These are phyloP conservation scores for Pyricularia grisea DNA, from an alignment of 2,329 filamentous ascomycete genomes.

Conservation along the genomic window DNA sequence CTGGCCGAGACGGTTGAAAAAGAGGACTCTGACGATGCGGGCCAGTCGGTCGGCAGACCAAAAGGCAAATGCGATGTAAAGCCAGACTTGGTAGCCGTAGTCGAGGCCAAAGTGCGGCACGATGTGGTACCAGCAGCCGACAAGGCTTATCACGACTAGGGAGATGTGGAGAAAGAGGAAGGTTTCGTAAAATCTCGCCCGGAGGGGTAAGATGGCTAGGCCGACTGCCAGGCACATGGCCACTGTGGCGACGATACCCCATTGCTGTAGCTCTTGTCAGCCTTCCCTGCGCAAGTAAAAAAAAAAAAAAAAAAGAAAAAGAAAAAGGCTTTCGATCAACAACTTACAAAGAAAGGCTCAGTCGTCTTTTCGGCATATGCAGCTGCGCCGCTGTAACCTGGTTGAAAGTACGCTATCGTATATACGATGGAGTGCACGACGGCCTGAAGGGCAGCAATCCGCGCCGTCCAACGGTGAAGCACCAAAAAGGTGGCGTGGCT, in stretches of 20 bases:
- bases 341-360: background rate
- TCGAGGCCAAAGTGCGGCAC: slow-evolving; percentile 36
- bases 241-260: slow-evolving; percentile 23
- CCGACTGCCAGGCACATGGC: slow-evolving; percentile 34
- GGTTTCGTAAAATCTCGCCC: slow-evolving; percentile 41
- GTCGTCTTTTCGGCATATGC: slow-evolving; percentile 26
- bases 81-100: slow-evolving; percentile 36
- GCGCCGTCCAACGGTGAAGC: slow-evolving; percentile 58
- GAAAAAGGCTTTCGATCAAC: background rate
- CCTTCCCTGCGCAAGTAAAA: no score
- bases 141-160: slow-evolving; percentile 28
- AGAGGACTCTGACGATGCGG: slow-evolving; percentile 30
- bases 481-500: slow-evolving; percentile 57
- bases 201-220: slow-evolving; percentile 40
- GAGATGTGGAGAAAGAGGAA: slow-evolving; percentile 34
- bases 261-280: background rate
- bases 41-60: slow-evolving; percentile 21
- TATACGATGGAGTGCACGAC: slow-evolving; percentile 55
- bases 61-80: slow-evolving; percentile 29
- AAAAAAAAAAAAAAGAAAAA: no score
- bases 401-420: slow-evolving; percentile 20
- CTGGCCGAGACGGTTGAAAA: slow-evolving; percentile 25
- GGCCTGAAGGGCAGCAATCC: slow-evolving; percentile 51
- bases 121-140: slow-evolving; percentile 34
- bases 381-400: slow-evolving; percentile 2